Percentiles rank a stretch among this genome's conserved stretches.
These are phyloP conservation scores for Aspergillus conjunctus DNA, from an alignment of 495 filamentous ascomycete species.

Conservation along the genomic window DNA sequence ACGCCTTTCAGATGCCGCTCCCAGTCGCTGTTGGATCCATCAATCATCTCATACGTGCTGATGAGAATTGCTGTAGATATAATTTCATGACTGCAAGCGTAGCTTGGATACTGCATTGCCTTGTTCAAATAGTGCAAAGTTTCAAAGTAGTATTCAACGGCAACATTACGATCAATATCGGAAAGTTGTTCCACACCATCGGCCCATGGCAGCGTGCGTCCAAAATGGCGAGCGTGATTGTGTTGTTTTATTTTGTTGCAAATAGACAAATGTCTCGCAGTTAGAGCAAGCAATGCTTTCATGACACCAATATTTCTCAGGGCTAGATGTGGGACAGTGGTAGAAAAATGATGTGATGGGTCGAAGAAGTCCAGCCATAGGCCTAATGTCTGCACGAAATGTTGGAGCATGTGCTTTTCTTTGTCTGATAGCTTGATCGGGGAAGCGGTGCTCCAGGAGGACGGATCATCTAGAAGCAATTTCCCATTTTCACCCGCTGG, in stretches of 20 bases:
- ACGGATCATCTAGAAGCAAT: slow-evolving; percentile 20
- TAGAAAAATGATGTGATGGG: slow-evolving; percentile 25
- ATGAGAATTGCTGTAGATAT: slow-evolving; percentile 32
- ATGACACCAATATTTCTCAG: slow-evolving; percentile 32
- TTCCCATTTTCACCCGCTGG: slow-evolving; percentile 10
- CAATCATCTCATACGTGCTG: slow-evolving; percentile 35
- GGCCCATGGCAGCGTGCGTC: background rate
- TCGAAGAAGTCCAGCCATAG: slow-evolving; percentile 33
- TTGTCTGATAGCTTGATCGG: slow-evolving; percentile 26
- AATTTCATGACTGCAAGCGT: slow-evolving; percentile 29
- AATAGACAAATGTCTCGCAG: slow-evolving; percentile 27
- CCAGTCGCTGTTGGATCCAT: slow-evolving; percentile 33
- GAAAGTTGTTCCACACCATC: background rate
- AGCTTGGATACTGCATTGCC: slow-evolving; percentile 30
- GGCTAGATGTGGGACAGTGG: slow-evolving; percentile 28
- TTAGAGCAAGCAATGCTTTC: slow-evolving; percentile 32
- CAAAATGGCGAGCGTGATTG: background rate
- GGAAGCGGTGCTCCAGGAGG: slow-evolving; percentile 24
- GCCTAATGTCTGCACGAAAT: slow-evolving; percentile 30
- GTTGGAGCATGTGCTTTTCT: slow-evolving; percentile 26
- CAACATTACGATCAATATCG: slow-evolving; percentile 16
- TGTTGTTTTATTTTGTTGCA: slow-evolving; percentile 7
- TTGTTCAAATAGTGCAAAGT: slow-evolving; percentile 33
- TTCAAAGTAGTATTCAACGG: slow-evolving; percentile 36
- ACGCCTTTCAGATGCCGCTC: slow-evolving; percentile 34